Evolutionary conservation across 2,329 filamentous ascomycete species (phyloP), one percentile per base, ranked within the genome.

Genomic region (Claviceps maximensis): DNA sequence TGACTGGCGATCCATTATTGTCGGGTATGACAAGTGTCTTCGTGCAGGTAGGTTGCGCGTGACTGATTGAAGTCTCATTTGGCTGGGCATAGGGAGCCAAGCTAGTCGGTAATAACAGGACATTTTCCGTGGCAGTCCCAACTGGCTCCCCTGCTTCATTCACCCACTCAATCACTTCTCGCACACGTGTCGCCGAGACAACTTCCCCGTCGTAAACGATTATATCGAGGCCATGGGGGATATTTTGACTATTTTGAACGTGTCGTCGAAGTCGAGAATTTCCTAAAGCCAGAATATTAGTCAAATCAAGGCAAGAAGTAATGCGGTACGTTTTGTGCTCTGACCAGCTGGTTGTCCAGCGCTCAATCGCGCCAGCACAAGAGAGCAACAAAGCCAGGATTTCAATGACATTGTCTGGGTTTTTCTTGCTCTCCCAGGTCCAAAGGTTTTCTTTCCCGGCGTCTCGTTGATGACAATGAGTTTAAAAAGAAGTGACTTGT

Each of bases 101-200:
- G 49, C 54, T 56, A 12, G 50, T 50, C 19, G 54, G 54, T 29
- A 56, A 47, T 13, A 55, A 53, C 52, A 62, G 53, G 52, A 72
- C 63, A n/a, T 62, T 63, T 49, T 71, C 66, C 13, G 66, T 72
- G 19, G 63, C 61, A 8, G 71, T 76, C 42, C 69, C 71, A 55
- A 81, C 58, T 2, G 73, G 69, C n/a, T 74, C 69, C 53, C 80
- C 79, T 54, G 75, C 63, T 57, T 76, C 67, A 61, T 86, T 74
- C 47, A 84, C 78, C 65, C 78, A 84, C 60, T 85, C 74, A 29
- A 82, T 72, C 49, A 77, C 69, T 54, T 76, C 69, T 6, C 73
- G 70, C 10, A 70, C 58, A 41, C 73, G 68, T 41, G 71, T 74
- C 13, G 71, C 64, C 33, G 62, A 62, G 46, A 68, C 65, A 47